Conservation (phyloP, 805 yeast species). For the Monosporozyma siamensis region DNA sequence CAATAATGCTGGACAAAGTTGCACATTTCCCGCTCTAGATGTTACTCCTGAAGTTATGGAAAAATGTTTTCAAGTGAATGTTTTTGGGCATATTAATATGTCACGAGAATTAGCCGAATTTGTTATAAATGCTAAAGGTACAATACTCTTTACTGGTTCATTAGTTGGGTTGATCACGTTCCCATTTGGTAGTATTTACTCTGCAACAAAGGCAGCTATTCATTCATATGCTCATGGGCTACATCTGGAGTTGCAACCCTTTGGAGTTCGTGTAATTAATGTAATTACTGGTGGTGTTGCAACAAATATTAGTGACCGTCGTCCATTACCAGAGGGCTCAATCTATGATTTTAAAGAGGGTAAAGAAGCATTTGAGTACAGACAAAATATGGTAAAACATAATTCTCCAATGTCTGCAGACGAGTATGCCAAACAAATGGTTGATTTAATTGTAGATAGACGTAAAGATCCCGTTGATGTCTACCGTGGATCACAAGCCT, state of each 20-base stretch:
- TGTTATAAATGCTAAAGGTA: slow-evolving; percentile 56
- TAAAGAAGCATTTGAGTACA: slow-evolving; percentile 36
- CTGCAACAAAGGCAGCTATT: slow-evolving; percentile 66
- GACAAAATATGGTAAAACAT: slow-evolving; percentile 51
- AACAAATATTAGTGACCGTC: slow-evolving; percentile 59
- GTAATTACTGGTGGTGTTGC: slow-evolving; percentile 68
- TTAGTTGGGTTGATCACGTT: slow-evolving; percentile 55
- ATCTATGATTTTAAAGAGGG: slow-evolving; percentile 46
- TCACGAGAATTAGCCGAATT: slow-evolving; percentile 48
- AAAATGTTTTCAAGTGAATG: slow-evolving; percentile 55
- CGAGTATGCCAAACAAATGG: slow-evolving; percentile 46
- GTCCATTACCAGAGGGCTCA: slow-evolving; percentile 50
- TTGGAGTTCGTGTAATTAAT: slow-evolving; percentile 61
- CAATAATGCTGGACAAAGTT: slow-evolving; percentile 73
- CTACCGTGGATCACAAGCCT: slow-evolving; percentile 47
- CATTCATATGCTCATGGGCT: slow-evolving; percentile 59
- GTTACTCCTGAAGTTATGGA: slow-evolving; percentile 45
- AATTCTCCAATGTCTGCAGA: slow-evolving; percentile 53
- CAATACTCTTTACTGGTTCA: slow-evolving; percentile 68
- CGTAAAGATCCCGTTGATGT: slow-evolving; percentile 37
- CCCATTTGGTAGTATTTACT: slow-evolving; percentile 62
- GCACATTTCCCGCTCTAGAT: slow-evolving; percentile 63
- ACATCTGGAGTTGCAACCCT: slow-evolving; percentile 59
- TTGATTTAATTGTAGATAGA: slow-evolving; percentile 37
- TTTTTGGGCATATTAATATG: slow-evolving; percentile 58